Conservation (phyloP, 2,329 filamentous ascomycete species). For the Colletotrichum incanum region DNA sequence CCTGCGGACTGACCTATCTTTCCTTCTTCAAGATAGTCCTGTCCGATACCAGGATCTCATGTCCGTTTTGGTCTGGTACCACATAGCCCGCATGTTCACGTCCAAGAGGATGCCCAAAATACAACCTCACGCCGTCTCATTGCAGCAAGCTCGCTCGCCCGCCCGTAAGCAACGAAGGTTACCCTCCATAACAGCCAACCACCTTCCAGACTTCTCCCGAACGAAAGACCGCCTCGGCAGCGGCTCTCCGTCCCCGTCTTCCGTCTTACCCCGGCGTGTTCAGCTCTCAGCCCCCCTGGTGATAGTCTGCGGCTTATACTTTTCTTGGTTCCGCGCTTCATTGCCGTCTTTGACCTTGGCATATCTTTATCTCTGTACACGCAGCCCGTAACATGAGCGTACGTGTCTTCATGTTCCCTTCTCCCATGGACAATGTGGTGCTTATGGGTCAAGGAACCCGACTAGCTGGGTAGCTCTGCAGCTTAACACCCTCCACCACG, state of each 20-base stretch:
- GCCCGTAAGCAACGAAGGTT: neutral
- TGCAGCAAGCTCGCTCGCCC: neutral
- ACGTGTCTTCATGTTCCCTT: neutral
- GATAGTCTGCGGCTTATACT: neutral
- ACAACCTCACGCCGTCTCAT: neutral
- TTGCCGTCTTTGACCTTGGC: neutral
- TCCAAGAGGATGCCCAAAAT: neutral
- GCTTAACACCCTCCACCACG: neutral
- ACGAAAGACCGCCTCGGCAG: neutral
- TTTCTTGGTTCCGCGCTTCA: neutral
- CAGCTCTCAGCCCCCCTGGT: neutral
- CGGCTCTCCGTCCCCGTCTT: neutral
- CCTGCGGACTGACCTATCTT: neutral
- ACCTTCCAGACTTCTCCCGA: neutral
- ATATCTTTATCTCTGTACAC: neutral
- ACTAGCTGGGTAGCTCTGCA: constrained; percentile 1
- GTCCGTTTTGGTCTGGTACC: neutral
- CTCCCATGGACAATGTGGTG: neutral
- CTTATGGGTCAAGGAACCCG: neutral
- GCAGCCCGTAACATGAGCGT: neutral
- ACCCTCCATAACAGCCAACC: neutral
- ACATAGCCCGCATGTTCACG: neutral
- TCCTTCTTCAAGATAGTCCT: neutral
- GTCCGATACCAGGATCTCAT: neutral
- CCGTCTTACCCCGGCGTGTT: neutral